Percentiles rank a stretch among this genome's conserved stretches.
Conservation (phyloP, 352 stramenopile genomes). For the Phytophthora podocarpi region DNA sequence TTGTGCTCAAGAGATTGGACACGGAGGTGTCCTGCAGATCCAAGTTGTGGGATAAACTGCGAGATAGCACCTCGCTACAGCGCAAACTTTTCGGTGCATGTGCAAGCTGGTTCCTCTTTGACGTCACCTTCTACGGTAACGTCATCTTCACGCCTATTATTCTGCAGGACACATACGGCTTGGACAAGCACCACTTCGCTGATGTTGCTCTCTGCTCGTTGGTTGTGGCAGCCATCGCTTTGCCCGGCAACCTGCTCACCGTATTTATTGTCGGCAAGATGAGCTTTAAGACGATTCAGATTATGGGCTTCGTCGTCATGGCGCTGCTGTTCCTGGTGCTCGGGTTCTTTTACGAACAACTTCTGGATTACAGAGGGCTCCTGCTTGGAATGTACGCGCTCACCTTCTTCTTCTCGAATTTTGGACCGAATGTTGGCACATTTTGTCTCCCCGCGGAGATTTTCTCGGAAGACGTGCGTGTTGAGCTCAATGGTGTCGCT, state of each 20-base stretch:
- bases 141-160: slow-evolving; percentile 89
- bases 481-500: slow-evolving; percentile 84
- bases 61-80: slow-evolving; percentile 37
- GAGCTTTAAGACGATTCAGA: slow-evolving; percentile 82
- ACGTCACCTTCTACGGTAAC: slow-evolving; percentile 92
- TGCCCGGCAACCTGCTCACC: slow-evolving; percentile 76
- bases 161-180: slow-evolving; percentile 69
- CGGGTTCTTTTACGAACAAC: slow-evolving; percentile 56
- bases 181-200: slow-evolving; percentile 57
- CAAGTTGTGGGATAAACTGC: slow-evolving; percentile 42
- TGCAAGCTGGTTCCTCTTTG: slow-evolving; percentile 93
- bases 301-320: slow-evolving; percentile 79
- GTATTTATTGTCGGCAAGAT: slow-evolving; percentile 67
- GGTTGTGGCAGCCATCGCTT: slow-evolving; percentile 67
- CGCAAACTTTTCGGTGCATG: slow-evolving; percentile 77
- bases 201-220: slow-evolving; percentile 71
- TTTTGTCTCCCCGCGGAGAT: slow-evolving; percentile 86
- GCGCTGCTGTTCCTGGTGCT: slow-evolving; percentile 66
- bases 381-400: slow-evolving; percentile 74
- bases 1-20: slow-evolving; percentile 18
- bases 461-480: slow-evolving; percentile 69
- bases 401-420: slow-evolving; percentile 91
- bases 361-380: slow-evolving; percentile 47
- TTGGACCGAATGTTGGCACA: slow-evolving; percentile 88
- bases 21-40: slow-evolving; percentile 21